Percentiles rank a stretch among this genome's conserved stretches.
phyloP scores from a whole-genome alignment of 139 green algal species.

The Volvox reticuliferus region DNA sequence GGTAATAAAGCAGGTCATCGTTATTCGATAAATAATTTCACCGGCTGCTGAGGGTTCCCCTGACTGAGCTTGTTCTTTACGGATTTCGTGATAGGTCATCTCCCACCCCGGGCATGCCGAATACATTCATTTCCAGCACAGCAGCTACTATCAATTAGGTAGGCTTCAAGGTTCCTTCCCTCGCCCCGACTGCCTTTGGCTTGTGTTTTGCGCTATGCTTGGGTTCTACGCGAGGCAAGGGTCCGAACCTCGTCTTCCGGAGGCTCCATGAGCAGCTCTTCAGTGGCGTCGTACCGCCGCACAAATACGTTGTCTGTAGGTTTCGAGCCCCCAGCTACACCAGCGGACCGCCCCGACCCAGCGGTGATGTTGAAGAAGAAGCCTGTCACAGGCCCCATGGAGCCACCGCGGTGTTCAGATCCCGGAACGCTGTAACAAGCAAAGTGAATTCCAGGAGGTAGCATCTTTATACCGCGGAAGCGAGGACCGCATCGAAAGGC shows the following conservation, averaged over 20 bases:
- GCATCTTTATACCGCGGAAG: slow-evolving; percentile 94
- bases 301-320: slow-evolving; percentile 63
- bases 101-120: not conserved
- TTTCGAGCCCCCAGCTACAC: not conserved
- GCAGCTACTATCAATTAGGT: not conserved
- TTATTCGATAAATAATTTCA: not conserved
- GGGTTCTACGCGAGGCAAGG: not conserved
- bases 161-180: not conserved
- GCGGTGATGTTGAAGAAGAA: slow-evolving; percentile 64
- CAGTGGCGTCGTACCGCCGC: slow-evolving; percentile 64
- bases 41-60: not conserved
- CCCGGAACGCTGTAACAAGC: slow-evolving; percentile 70
- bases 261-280: slow-evolving; percentile 74
- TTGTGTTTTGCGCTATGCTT: too few relatives aligned
- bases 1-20: not conserved
- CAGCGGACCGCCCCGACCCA: not conserved
- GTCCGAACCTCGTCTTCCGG: slow-evolving; percentile 76
- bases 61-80: not conserved
- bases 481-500: slow-evolving; percentile 81
- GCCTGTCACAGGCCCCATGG: slow-evolving; percentile 63
- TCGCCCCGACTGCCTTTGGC: not conserved
- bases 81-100: not conserved
- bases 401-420: slow-evolving; percentile 16
- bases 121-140: not conserved
- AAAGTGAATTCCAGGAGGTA: slow-evolving; percentile 90